These are phyloP conservation scores for Pinus albicaulis DNA, from an alignment of 75 land plant genomes.

Conservation along the genomic window DNA sequence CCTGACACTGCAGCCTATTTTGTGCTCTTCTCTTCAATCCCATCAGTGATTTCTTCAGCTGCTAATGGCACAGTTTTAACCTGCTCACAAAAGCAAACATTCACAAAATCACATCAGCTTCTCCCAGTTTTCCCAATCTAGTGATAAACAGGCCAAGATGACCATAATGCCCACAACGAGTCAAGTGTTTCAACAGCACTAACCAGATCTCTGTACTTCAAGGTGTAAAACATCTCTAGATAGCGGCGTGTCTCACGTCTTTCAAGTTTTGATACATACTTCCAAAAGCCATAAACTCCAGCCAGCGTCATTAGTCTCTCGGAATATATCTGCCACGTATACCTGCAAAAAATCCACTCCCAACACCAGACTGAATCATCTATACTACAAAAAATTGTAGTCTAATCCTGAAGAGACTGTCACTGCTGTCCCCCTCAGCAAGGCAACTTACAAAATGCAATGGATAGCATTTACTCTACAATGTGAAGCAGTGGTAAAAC, in stretches of 20 bases:
- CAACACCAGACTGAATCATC: background rate
- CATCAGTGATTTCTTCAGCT: background rate
- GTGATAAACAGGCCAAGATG: too few relatives aligned
- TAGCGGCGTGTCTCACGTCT: conserved; percentile 63
- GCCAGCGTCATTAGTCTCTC: conserved; percentile 64
- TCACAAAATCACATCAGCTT: background rate
- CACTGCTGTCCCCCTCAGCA: too few relatives aligned
- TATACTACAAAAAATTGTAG: background rate
- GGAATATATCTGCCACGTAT: conserved; percentile 65
- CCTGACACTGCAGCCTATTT: too few relatives aligned
- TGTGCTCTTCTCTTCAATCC: too few relatives aligned
- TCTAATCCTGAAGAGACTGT: too few relatives aligned
- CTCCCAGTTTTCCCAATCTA: background rate
- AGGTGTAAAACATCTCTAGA: conserved; percentile 70
- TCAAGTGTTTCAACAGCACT: background rate
- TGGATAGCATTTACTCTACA: too few relatives aligned
- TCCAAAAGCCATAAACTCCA: conserved; percentile 73
- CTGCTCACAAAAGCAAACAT: background rate
- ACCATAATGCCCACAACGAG: too few relatives aligned
- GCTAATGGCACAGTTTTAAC: conserved; percentile 10
- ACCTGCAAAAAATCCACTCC: conserved; percentile 24
- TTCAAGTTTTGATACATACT: conserved; percentile 61
- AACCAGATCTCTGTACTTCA: conserved; percentile 59
- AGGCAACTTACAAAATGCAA: background rate
- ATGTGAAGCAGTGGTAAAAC: too few relatives aligned